Evolutionary conservation across 2,329 filamentous ascomycete species (phyloP).

Genomic region (Colletotrichum coccodes): DNA sequence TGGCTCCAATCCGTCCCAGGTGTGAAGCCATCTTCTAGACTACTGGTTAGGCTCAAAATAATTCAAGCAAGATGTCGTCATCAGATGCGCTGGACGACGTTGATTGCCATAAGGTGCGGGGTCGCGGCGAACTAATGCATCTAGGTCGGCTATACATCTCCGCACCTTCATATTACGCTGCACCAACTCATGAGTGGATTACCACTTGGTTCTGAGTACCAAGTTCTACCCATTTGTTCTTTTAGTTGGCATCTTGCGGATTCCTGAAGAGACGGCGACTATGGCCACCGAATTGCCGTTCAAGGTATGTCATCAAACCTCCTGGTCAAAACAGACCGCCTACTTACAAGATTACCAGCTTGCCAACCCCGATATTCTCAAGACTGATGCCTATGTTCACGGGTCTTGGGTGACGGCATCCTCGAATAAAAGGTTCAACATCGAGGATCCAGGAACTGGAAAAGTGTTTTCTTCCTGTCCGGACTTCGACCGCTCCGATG

Average conservation of each 20-base stretch:
- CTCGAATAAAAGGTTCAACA: constrained; percentile 60
- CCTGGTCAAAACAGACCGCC: rapidly evolving
- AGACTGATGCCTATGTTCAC: constrained; percentile 60
- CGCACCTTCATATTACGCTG: neutral
- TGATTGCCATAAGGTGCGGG: neutral
- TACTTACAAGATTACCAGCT: constrained; percentile 42
- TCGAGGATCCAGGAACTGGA: constrained; percentile 63
- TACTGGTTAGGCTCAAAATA: neutral
- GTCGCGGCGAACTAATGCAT: neutral
- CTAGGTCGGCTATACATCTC: neutral
- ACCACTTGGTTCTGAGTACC: neutral
- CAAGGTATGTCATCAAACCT: neutral
- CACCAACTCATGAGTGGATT: neutral
- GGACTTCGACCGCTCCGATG: constrained; percentile 52
- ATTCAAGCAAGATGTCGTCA: neutral
- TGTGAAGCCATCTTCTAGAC: neutral
- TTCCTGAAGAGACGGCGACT: rapidly evolving
- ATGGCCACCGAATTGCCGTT: constrained; percentile 10
- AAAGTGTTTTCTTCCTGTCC: constrained; percentile 60
- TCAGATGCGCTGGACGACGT: neutral
- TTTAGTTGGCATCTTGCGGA: neutral
- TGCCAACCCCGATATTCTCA: constrained; percentile 56
- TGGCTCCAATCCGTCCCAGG: neutral
- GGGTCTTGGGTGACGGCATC: constrained; percentile 56
- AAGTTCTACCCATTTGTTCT: too few relatives aligned